phyloP scores from a whole-genome alignment of 257 asterid genomes.

The Salvia splendens region DNA sequence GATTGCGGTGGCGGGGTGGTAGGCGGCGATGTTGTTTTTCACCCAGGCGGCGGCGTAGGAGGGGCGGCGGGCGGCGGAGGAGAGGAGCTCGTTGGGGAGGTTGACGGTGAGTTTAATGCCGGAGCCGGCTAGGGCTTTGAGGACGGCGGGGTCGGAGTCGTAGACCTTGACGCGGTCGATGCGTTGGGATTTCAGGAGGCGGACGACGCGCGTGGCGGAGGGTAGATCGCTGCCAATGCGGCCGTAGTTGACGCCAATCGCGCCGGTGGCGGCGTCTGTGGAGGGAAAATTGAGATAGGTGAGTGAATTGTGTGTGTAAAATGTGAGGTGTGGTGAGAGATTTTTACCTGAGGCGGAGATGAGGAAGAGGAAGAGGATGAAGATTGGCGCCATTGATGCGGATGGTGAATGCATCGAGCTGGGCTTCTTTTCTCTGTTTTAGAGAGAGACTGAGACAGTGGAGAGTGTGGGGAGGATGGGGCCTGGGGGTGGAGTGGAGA shows the following conservation, averaged over 20 bases:
- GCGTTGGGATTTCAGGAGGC: slow-evolving; percentile 69
- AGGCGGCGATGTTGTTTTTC: slow-evolving; percentile 54
- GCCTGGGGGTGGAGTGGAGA: slow-evolving; percentile 13
- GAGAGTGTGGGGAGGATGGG: background rate
- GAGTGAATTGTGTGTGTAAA: background rate
- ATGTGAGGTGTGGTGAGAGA: background rate
- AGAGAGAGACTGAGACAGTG: slow-evolving; percentile 7
- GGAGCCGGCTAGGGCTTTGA: slow-evolving; percentile 70
- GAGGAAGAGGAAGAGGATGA: slow-evolving; percentile 28
- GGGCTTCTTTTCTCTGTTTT: background rate
- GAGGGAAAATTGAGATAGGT: background rate
- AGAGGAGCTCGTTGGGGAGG: slow-evolving; percentile 89
- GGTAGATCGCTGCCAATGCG: slow-evolving; percentile 84
- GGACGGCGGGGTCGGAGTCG: slow-evolving; percentile 84
- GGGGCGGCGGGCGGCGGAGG: slow-evolving; percentile 58
- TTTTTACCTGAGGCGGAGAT: slow-evolving; percentile 43
- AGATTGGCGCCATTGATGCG: slow-evolving; percentile 40
- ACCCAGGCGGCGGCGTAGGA: slow-evolving; percentile 78
- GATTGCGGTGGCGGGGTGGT: slow-evolving; percentile 66
- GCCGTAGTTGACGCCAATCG: slow-evolving; percentile 85
- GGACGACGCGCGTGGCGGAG: slow-evolving; percentile 64
- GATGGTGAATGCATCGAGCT: background rate
- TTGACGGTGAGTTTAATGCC: slow-evolving; percentile 66
- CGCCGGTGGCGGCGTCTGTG: slow-evolving; percentile 49
- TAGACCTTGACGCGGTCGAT: slow-evolving; percentile 72